Evolutionary conservation across 2,329 filamentous ascomycete genomes (phyloP).

Genomic region (Tolypocladium endophyticum): DNA sequence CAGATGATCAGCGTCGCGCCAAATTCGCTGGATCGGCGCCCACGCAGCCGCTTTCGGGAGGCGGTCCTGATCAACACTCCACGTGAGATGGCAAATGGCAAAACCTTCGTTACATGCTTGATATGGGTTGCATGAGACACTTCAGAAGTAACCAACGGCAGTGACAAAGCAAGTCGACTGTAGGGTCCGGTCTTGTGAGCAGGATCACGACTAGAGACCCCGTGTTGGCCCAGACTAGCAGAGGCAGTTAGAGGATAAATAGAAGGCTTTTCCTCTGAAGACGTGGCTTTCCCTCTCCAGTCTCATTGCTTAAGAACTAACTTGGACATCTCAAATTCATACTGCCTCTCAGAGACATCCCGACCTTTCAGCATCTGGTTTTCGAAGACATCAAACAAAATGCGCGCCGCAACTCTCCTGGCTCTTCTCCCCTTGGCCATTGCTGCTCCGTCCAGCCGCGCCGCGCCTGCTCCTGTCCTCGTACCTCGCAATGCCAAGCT

Average conservation of each 20-base stretch:
- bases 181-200: neutral
- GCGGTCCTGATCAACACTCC: constrained; percentile 7
- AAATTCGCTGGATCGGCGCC: constrained; percentile 3
- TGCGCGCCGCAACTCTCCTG: constrained; percentile 21
- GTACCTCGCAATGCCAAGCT: constrained; percentile 18
- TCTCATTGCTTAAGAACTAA: neutral
- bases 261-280: neutral
- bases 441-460: constrained; percentile 19
- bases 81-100: constrained; percentile 4
- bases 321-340: neutral
- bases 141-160: neutral
- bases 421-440: constrained; percentile 20
- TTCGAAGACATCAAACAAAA: constrained; percentile 9
- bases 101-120: neutral
- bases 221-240: neutral
- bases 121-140: neutral
- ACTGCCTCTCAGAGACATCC: neutral
- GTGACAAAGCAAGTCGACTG: neutral
- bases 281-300: neutral
- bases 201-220: neutral
- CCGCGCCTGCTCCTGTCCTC: constrained; percentile 22
- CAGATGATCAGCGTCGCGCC: neutral
- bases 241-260: neutral
- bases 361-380: neutral
- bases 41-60: constrained; percentile 4